phyloP scores from a whole-genome alignment of 441 rosid species.

The Rhodomyrtus psidioides region DNA sequence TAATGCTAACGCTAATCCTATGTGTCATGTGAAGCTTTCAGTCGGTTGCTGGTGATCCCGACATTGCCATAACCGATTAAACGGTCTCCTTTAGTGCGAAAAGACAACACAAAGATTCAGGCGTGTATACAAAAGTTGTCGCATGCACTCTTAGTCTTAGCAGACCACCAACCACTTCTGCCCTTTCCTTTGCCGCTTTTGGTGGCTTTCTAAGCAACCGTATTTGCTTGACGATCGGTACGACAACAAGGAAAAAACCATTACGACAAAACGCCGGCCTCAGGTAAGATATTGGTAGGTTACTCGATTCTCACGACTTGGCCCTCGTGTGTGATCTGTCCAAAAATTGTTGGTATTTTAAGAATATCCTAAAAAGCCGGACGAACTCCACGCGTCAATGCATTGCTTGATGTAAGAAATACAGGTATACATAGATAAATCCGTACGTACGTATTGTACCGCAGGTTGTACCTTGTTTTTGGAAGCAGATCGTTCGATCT shows the following conservation, averaged over 20 bases:
- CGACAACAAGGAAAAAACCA: background rate
- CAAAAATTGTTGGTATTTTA: background rate
- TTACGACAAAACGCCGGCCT: background rate
- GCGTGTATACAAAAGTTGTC: background rate
- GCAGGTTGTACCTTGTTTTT: background rate
- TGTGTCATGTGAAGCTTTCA: background rate
- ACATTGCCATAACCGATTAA: background rate
- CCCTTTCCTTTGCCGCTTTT: background rate
- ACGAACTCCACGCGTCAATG: background rate
- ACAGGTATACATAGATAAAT: background rate
- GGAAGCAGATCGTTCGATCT: background rate
- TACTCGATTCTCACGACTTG: background rate
- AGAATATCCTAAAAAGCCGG: background rate
- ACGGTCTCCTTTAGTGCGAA: background rate
- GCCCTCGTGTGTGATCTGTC: background rate
- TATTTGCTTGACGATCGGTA: background rate
- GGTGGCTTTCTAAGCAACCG: background rate
- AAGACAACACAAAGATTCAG: background rate
- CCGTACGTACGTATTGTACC: background rate
- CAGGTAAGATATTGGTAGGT: background rate
- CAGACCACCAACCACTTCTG: background rate
- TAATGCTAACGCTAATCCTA: background rate
- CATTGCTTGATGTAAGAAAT: background rate
- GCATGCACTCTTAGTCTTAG: background rate
- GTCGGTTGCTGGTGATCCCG: background rate